These are phyloP conservation scores for Fusarium sp. DNA, from an alignment of 2,329 filamentous ascomycete genomes.

Conservation along the genomic window DNA sequence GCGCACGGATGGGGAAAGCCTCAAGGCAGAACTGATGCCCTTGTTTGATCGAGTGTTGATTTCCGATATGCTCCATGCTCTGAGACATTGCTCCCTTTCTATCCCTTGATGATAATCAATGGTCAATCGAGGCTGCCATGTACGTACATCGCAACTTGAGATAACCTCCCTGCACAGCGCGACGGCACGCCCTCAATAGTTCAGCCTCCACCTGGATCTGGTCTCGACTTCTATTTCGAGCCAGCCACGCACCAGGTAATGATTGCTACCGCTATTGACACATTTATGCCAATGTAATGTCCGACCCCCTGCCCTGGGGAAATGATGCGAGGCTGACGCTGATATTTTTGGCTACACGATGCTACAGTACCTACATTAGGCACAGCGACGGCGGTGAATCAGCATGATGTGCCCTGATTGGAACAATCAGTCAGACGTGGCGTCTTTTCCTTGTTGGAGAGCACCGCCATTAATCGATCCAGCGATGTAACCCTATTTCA, in stretches of 20 bases:
- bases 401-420: constrained; percentile 23
- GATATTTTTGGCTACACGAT: constrained; percentile 31
- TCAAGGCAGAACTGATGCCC: constrained; percentile 12
- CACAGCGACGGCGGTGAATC: constrained; percentile 18
- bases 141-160: not conserved
- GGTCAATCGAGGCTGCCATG: constrained; percentile 6
- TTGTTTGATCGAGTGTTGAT: constrained; percentile 12
- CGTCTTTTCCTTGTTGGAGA: constrained; percentile 18
- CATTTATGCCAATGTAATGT: constrained; percentile 25
- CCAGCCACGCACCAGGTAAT: constrained; percentile 13
- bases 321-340: constrained; percentile 42
- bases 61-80: constrained; percentile 24
- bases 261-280: constrained; percentile 12
- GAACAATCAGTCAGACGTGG: constrained; percentile 30
- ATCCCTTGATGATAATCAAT: constrained; percentile 7
- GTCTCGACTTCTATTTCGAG: constrained; percentile 21
- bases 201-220: constrained; percentile 18
- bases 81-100: constrained; percentile 23
- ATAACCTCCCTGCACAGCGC: constrained; percentile 15
- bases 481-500: constrained; percentile 35
- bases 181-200: constrained; percentile 28
- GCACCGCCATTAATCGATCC: constrained; percentile 25
- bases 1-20: constrained; percentile 41
- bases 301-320: constrained; percentile 34
- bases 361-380: not conserved